These are phyloP conservation scores for Monosporascus sp. DNA, from an alignment of 2,329 filamentous ascomycete genomes.

Conservation along the genomic window DNA sequence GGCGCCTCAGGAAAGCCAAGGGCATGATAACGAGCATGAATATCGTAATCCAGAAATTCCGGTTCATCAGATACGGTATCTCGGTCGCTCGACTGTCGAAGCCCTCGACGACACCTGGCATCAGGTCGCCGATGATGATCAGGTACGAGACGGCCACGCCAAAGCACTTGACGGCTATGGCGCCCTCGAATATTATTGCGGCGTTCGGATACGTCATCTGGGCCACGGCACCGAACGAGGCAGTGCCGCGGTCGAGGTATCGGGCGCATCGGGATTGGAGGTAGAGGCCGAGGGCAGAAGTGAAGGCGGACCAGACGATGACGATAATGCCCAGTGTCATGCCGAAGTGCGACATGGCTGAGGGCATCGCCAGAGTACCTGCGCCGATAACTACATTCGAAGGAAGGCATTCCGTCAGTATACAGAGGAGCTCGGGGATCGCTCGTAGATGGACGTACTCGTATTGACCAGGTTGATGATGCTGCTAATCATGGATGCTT, in stretches of 20 bases:
- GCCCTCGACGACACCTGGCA: constrained; percentile 87
- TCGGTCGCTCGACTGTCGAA: constrained; percentile 62
- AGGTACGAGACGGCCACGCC: constrained; percentile 95
- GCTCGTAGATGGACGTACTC: constrained; percentile 51
- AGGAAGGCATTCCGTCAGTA: neutral
- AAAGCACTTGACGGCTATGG: constrained; percentile 97
- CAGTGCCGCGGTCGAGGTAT: constrained; percentile 82
- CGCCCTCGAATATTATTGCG: constrained; percentile 88
- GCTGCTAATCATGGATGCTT: constrained; percentile 85
- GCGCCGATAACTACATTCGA: constrained; percentile 71
- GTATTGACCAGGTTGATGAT: constrained; percentile 96
- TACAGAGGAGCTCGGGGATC: neutral
- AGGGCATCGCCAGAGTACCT: constrained; percentile 91
- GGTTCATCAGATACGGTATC: constrained; percentile 73
- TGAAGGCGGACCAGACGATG: constrained; percentile 86
- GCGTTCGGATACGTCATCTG: constrained; percentile 97
- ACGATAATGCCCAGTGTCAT: constrained; percentile 78
- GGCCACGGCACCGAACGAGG: constrained; percentile 94
- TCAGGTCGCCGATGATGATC: constrained; percentile 97
- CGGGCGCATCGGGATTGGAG: constrained; percentile 88
- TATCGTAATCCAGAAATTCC: constrained; percentile 95
- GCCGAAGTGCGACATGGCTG: constrained; percentile 92
- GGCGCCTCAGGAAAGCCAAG: constrained; percentile 79
- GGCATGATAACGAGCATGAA: constrained; percentile 98
- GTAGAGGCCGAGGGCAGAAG: constrained; percentile 88